A percentile compares a stretch with the other conserved stretches of the same genome.
Conservation (phyloP, 352 stramenopile species). For the Pythium diclinum region DNA sequence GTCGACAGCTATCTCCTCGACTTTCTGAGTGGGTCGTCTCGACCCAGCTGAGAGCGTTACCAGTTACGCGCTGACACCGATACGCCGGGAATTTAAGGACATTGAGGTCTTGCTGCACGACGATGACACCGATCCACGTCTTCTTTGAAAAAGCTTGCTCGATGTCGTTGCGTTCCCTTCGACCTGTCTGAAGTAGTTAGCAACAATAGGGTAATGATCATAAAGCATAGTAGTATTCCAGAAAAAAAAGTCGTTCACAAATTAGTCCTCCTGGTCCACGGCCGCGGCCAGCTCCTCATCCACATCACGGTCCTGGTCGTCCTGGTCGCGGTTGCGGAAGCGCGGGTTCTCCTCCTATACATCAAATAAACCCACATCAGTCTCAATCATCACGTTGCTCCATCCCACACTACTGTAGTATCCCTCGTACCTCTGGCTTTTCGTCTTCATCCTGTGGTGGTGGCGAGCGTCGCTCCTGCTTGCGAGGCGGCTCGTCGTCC, state of each 20-base stretch:
- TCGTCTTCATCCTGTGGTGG: conserved; percentile 18
- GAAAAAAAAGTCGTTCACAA: background rate
- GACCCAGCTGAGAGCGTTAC: no score
- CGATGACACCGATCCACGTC: no score
- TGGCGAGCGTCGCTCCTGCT: conserved; percentile 34
- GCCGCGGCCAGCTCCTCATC: conserved; percentile 17
- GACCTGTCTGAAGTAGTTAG: no score
- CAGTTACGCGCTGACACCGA: no score
- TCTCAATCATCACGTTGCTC: background rate
- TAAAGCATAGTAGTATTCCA: no score
- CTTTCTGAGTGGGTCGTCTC: no score
- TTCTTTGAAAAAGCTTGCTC: no score
- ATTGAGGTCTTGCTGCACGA: no score
- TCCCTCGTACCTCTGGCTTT: conserved; percentile 17
- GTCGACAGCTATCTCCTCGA: no score
- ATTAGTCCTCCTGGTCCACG: conserved; percentile 13
- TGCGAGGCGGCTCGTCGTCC: conserved; percentile 43
- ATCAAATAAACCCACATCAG: conserved; percentile 13
- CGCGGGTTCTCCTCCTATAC: conserved; percentile 55
- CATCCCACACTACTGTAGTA: background rate
- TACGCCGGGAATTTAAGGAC: no score
- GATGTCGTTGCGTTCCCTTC: no score
- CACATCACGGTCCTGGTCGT: conserved; percentile 29
- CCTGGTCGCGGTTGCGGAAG: conserved; percentile 53
- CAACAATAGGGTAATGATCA: no score